phyloP scores from a whole-genome alignment of 805 yeast species.

The Lipomyces mesembrius region DNA sequence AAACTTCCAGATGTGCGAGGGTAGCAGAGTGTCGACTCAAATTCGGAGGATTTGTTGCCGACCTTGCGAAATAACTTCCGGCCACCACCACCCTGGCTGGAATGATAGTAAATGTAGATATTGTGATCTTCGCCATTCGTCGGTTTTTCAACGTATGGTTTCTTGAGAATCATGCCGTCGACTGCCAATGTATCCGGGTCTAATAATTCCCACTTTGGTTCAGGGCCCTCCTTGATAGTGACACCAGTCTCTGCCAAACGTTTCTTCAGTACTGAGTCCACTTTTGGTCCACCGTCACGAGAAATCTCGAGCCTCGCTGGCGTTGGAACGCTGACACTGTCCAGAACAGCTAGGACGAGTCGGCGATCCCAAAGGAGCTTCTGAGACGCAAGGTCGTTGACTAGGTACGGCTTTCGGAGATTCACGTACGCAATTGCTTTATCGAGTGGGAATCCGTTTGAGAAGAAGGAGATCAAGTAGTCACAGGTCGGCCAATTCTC shows the following conservation, averaged over 20 bases:
- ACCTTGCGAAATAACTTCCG: constrained; percentile 90
- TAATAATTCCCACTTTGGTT: constrained; percentile 70
- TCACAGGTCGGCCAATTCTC: constrained; percentile 99
- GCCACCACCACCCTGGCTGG: constrained; percentile 96
- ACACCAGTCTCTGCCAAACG: constrained; percentile 68
- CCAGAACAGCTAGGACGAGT: constrained; percentile 75
- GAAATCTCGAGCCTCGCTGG: constrained; percentile 87
- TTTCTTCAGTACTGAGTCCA: constrained; percentile 67
- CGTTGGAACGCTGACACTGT: constrained; percentile 83
- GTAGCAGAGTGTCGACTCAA: constrained; percentile 72
- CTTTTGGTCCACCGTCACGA: constrained; percentile 95
- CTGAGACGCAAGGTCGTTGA: constrained; percentile 89
- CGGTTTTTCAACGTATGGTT: constrained; percentile 98
- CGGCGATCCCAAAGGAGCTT: constrained; percentile 98
- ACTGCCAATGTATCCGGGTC: constrained; percentile 80
- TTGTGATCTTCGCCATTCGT: constrained; percentile 99
- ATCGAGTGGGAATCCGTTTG: constrained; percentile 94
- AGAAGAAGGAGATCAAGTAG: constrained; percentile 87
- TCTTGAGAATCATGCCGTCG: constrained; percentile 69
- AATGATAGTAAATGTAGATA: constrained; percentile 87
- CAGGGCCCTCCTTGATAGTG: constrained; percentile 51
- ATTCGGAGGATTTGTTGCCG: constrained; percentile 95
- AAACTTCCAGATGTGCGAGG: constrained; percentile 92
- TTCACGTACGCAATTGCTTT: constrained; percentile 92
- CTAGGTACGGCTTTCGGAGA: constrained; percentile 83